A percentile compares a stretch with the other conserved stretches of the same genome.
Evolutionary conservation across 306 rosid genomes (phyloP).

Genomic region (Sicyos baderoa): DNA sequence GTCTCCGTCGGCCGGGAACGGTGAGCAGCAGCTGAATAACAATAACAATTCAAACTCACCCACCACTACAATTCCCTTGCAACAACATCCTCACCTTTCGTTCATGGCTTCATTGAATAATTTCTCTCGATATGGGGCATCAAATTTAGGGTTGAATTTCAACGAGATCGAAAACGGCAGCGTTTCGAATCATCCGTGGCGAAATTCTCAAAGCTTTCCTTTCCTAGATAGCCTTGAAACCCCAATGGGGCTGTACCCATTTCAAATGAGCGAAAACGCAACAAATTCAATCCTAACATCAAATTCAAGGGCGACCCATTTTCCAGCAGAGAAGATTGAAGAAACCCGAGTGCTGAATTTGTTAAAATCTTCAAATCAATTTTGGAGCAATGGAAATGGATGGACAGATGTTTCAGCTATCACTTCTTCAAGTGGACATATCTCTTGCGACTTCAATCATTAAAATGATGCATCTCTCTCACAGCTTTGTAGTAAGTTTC

Average conservation of each 20-base stretch:
- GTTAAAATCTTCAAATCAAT: conserved; percentile 1
- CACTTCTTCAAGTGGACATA: conserved; percentile 19
- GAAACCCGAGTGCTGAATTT: conserved; percentile 21
- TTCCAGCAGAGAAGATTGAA: conserved; percentile 22
- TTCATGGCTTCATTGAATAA: conserved; percentile 62
- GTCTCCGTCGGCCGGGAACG: conserved; percentile 34
- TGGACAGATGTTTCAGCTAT: conserved; percentile 19
- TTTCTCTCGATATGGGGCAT: conserved; percentile 38
- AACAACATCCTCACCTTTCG: conserved; percentile 40
- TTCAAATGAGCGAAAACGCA: neutral
- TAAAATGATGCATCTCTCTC: neutral
- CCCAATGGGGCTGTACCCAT: conserved; percentile 2
- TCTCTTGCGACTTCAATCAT: conserved; percentile 20
- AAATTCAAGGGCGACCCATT: conserved; percentile 9
- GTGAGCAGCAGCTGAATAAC: no score
- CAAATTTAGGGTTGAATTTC: conserved; percentile 49
- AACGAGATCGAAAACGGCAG: conserved; percentile 26
- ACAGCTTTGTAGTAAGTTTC: conserved; percentile 15
- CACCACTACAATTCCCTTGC: conserved; percentile 19
- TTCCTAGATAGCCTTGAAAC: conserved; percentile 6
- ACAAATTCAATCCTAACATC: conserved; percentile 8
- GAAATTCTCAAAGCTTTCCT: neutral
- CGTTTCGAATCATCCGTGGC: neutral
- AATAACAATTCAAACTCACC: conserved; percentile 21
- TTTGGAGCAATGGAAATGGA: no score